Evolutionary conservation across 306 rosid genomes (phyloP), one percentile per base, ranked within the genome.

Genomic region (Comarum palustre): DNA sequence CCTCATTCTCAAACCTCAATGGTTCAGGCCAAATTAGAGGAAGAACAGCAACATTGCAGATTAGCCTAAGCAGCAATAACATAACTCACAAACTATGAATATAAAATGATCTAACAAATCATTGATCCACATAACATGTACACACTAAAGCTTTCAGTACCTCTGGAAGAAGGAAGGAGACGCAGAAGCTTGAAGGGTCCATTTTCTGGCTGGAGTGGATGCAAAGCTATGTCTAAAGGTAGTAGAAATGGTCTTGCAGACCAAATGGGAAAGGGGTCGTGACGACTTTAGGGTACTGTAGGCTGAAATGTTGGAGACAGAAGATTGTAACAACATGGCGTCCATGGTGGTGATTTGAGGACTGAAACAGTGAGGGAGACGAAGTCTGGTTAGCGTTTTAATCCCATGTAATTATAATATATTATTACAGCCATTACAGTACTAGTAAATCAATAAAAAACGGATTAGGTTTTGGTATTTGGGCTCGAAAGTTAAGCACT

Each of bases 301-400:
- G 77, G 59, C 54, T 63, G 79, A 70, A 50, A 46, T 8, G 66
- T 32, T 10, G 20, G 42, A 16, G 22, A 45, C 39, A n/a, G 71
- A 32, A 73, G 77, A 51, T 58, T 42, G 34, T 1, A 69, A 36
- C 52, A 73, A 22, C 73, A 5, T 38, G 22, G 80, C 34, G 50
- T 76, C 78, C 88, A 84, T 84, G 74, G 55, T 45, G 45, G 36
- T 46, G 73, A 60, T 70, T 31, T 68, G 39, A 32, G 13, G 68
- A 20, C 47, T 39, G 13, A 7, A 29, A 20, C 31, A 32, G 3
- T 14, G 31, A 58, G 64, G 15, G 9, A 38, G 42, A 31, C 41
- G 66, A 60, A 60, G 20, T 25, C 62, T 4, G 17, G 34, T 24
- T 20, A 8, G 6, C 59, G 29, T 20, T 52, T 8, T 22, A 52